Percentiles rank a stretch among this genome's conserved stretches.
phyloP scores from a whole-genome alignment of 2,329 filamentous ascomycete genomes.

The Botrytis medusae region DNA sequence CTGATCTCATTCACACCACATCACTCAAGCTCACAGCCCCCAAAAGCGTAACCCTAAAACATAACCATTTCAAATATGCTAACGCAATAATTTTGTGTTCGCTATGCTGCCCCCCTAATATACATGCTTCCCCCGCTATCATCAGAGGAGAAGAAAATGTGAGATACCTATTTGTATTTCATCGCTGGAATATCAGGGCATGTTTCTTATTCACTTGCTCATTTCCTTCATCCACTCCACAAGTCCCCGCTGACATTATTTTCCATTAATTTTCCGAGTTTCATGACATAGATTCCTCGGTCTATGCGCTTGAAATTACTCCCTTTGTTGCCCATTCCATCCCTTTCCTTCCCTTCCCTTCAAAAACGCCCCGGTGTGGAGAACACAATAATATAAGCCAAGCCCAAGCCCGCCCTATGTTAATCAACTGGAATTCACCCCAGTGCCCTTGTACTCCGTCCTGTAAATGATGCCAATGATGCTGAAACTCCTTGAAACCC shows the following conservation, averaged over 20 bases:
- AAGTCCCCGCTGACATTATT: background rate
- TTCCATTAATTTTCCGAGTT: background rate
- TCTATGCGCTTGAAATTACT: background rate
- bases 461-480: constrained; percentile 12
- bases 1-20: background rate
- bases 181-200: background rate
- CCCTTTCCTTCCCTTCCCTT: background rate
- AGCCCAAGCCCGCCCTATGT: background rate
- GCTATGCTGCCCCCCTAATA: background rate
- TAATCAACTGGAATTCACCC: background rate
- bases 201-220: background rate
- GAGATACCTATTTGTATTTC: background rate
- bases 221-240: background rate
- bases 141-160: background rate
- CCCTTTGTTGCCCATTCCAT: background rate
- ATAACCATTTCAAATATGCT: background rate
- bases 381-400: constrained; percentile 11
- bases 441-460: background rate
- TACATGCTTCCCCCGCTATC: background rate
- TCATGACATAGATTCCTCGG: background rate
- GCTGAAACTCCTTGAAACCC: constrained; percentile 7
- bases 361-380: background rate
- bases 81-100: background rate
- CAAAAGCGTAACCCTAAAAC: background rate
- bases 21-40: background rate